Evolutionary conservation across 768 basidiomycete genomes (phyloP).

Genomic region (Pulveroboletus frians): DNA sequence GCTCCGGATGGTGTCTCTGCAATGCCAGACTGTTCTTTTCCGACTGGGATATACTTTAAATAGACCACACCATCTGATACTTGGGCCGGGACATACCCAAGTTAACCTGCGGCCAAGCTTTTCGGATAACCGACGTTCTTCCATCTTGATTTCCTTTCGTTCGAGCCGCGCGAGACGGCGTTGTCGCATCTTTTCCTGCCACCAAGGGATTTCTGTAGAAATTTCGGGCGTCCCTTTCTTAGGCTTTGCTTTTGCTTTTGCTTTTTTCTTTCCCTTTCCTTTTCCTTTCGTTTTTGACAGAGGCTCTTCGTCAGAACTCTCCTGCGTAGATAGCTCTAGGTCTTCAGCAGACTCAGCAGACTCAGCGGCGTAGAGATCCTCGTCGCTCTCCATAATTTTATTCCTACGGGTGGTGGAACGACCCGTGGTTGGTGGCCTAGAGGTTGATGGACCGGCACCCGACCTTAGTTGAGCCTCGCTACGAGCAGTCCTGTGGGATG

Average conservation of each 20-base stretch:
- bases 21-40: constrained; percentile 65
- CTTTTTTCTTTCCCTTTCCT: constrained; percentile 30
- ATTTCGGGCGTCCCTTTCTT: constrained; percentile 10
- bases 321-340: constrained; percentile 8
- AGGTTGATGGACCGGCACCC: constrained; percentile 29
- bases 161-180: constrained; percentile 19
- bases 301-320: constrained; percentile 14
- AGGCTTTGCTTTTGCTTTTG: constrained; percentile 22
- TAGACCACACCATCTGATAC: constrained; percentile 2
- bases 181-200: constrained; percentile 7
- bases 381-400: constrained; percentile 6
- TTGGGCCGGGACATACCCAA: constrained; percentile 40
- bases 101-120: constrained; percentile 74
- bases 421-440: constrained; percentile 37
- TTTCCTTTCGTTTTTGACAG: constrained; percentile 29
- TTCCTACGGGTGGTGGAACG: constrained; percentile 38
- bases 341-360: constrained; percentile 1
- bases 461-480: constrained; percentile 26
- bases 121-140: constrained; percentile 45
- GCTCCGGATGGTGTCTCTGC: constrained; percentile 70
- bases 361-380: constrained; percentile 4
- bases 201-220: neutral
- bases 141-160: constrained; percentile 34
- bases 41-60: constrained; percentile 42
- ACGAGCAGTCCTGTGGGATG: constrained; percentile 43